Base-by-base conservation (phyloP, 441 rosid genomes). In the Arabidopsis lyrata region DNA sequence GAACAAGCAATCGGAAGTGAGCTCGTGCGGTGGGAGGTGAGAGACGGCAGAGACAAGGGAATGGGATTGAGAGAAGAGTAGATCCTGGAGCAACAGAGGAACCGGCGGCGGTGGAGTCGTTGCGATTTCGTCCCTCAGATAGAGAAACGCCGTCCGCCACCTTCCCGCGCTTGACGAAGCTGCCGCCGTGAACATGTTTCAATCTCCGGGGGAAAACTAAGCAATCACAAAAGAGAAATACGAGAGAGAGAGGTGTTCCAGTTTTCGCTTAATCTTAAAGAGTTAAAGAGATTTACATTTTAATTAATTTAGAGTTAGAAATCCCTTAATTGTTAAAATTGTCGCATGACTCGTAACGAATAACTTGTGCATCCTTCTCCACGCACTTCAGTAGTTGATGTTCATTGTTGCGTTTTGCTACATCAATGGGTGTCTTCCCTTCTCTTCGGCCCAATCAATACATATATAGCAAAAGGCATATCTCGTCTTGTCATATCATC, bases 101-200 rank as follows among this genome's bases (percentile, higher is more conserved):
- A 81, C 36, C n/a, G 82, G 69, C 36, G 85, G 82, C 53, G 80
- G 83, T 39, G 87, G 85, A 57, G 71, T 81, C 47, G 90, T 81
- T 42, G 81, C 77, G 73, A 87, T 81, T 76, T 92, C 93, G 81
- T 90, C 98, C 55, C 96, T 78, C 32, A 92, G 84, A 6, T 90
- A 85, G 29, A 90, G 86, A 85, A 90, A 90, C 55, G 92, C 88
- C 53, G 95, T 86, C 80, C 97, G 82, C 95, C 98, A 93, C 50
- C 71, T 81, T n/a, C 82, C 78, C 16, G 83, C 49, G 32, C 82
- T 71, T 32, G 83, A 64, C 14, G 82, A 63, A 24, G 84, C 66
- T 18, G 82, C 77, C 86, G 81, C 73, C 68, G 52, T 53, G 44
- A 76, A 76, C 75, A 62, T 61, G 52, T 56, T 56, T 65, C 53